These are phyloP conservation scores for Xylaria sp. DNA, from an alignment of 495 filamentous ascomycete genomes.

Conservation along the genomic window DNA sequence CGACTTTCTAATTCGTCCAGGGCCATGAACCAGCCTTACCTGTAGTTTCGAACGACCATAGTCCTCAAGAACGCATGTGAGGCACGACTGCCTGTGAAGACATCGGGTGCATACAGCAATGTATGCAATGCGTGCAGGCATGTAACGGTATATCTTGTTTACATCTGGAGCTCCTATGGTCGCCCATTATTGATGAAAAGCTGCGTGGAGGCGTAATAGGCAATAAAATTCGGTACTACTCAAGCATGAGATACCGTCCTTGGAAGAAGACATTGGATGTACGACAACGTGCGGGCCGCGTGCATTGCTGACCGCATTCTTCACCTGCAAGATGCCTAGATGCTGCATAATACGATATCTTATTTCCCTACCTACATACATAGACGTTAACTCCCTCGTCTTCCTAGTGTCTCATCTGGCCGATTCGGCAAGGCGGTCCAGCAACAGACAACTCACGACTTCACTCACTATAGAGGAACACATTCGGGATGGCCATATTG, in stretches of 20 bases:
- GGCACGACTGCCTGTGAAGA: background rate
- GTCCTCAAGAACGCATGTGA: background rate
- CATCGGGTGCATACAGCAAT: background rate
- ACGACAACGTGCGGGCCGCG: background rate
- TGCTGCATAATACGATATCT: slow-evolving; percentile 19
- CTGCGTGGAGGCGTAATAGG: background rate
- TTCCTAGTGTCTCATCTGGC: background rate
- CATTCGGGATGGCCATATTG: background rate
- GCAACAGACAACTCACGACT: background rate
- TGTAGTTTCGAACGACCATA: background rate
- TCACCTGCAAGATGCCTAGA: slow-evolving; percentile 20
- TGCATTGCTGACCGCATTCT: slow-evolving; percentile 23
- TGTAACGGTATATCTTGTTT: background rate
- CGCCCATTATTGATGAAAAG: background rate
- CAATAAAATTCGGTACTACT: slow-evolving; percentile 1
- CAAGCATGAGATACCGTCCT: slow-evolving; percentile 9
- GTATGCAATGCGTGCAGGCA: background rate
- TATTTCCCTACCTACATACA: background rate
- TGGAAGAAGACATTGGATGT: slow-evolving; percentile 4
- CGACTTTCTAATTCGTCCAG: background rate
- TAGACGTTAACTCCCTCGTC: background rate
- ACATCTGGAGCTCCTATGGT: background rate
- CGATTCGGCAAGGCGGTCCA: background rate
- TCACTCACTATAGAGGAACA: background rate
- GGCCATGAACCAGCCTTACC: background rate